These are phyloP conservation scores for Pleurotus eryngii DNA, from an alignment of 768 basidiomycete genomes.

Conservation along the genomic window DNA sequence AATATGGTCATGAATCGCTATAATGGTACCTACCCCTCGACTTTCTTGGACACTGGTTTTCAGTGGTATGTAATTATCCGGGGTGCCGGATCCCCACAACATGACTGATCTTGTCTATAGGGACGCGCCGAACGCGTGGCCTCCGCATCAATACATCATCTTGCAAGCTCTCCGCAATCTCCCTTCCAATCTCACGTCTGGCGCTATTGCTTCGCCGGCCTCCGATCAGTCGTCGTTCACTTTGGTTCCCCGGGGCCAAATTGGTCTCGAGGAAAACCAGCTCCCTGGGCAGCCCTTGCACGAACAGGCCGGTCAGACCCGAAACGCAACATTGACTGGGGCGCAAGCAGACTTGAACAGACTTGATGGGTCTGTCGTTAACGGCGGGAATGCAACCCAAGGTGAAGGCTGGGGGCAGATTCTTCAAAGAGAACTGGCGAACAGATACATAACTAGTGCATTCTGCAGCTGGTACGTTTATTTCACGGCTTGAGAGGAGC, in stretches of 20 bases:
- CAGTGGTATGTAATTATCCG: constrained; percentile 69
- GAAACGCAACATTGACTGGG: constrained; percentile 51
- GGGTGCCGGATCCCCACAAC: too few relatives aligned
- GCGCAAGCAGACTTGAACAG: constrained; percentile 57
- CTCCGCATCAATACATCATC: constrained; percentile 79
- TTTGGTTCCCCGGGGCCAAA: constrained; percentile 75
- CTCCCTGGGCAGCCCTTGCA: constrained; percentile 67
- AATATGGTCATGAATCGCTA: constrained; percentile 81
- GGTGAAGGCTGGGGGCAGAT: constrained; percentile 66
- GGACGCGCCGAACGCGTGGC: constrained; percentile 91
- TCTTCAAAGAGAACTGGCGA: constrained; percentile 72
- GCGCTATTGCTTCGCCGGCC: constrained; percentile 47
- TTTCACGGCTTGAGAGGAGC: background rate
- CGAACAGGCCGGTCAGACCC: constrained; percentile 18
- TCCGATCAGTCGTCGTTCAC: constrained; percentile 56
- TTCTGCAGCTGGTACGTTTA: constrained; percentile 81
- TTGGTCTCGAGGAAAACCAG: constrained; percentile 66
- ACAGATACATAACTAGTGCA: constrained; percentile 78
- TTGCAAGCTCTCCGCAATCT: constrained; percentile 74
- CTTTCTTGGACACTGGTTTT: constrained; percentile 72
- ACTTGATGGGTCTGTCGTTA: constrained; percentile 52
- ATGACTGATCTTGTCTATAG: constrained; percentile 26
- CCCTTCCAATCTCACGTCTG: constrained; percentile 65
- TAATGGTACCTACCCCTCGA: constrained; percentile 82
- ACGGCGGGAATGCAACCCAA: constrained; percentile 58